Base-by-base conservation (phyloP, 257 asterid genomes). In the Rauvolfia tetraphylla region DNA sequence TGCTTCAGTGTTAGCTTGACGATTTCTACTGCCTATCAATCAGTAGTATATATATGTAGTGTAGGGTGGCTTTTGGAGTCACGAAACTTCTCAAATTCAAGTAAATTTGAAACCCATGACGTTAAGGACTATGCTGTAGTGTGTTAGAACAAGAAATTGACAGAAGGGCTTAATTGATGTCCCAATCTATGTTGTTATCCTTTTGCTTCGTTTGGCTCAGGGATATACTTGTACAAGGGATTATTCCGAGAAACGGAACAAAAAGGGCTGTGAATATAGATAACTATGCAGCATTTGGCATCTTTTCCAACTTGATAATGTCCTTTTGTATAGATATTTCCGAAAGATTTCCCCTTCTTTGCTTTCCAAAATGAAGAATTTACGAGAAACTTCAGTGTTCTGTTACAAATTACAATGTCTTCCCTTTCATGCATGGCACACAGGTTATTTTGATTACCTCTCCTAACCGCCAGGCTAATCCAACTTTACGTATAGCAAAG, bases 71-170 rank as follows among this genome's bases (percentile, higher is more conserved):
- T 38, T n/a, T 5, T 63, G 61, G 44, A 59, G 31, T 18, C 7
- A 34, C 23, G 51, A 2, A 63, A 25, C 54, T n/a, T 67, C 15
- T 0, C 56, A 49, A 15, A 14, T 58, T 11, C 63, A 68, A 25
- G 46, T 10, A 27, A 39, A 11, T 27, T 23, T 29, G 69, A 23
- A 25, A 46, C n/a, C 9, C 42, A 79, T 41, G 82, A 41, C 75
- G 79, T 74, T 79, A 68, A 79, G n/a, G 67, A 74, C 79, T 57
- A 79, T 67, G 72, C 38, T 67, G n/a, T 22, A 9, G 15, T 9
- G 31, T 11, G 8, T 38, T 8, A 68, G 58, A 74, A 62, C 83
- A 74, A 72, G 76, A 79, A 79, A 79, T 68, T 46, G 68, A 79
- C 72, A 68, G 67, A 38, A 68, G 34, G 49, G n/a, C 36, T 70